phyloP scores from a whole-genome alignment of 768 basidiomycete species.

The Lentinula raphanica region DNA sequence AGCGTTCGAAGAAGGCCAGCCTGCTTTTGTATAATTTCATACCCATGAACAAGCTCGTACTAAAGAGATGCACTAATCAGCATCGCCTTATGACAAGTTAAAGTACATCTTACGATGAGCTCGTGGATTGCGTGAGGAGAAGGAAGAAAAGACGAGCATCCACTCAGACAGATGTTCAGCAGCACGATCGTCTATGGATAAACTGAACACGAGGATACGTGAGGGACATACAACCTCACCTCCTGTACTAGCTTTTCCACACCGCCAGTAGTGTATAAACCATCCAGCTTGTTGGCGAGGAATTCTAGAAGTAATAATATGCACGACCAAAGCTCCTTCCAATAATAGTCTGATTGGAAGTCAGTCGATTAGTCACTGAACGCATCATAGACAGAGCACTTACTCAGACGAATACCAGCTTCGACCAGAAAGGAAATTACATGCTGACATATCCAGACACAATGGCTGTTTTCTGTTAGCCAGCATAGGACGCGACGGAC shows the following conservation, averaged over 20 bases:
- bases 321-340: constrained; percentile 61
- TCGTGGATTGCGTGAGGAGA: constrained; percentile 52
- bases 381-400: constrained; percentile 12
- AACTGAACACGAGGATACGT: not conserved
- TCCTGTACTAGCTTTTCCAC: constrained; percentile 50
- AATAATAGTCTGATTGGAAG: constrained; percentile 49
- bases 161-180: constrained; percentile 47
- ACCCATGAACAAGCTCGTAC: constrained; percentile 65
- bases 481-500: not conserved
- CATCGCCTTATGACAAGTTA: not conserved
- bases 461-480: constrained; percentile 34
- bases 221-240: constrained; percentile 28
- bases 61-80: constrained; percentile 17
- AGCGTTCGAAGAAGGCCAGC: constrained; percentile 36
- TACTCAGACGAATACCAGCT: constrained; percentile 50
- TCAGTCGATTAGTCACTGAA: not conserved
- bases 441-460: constrained; percentile 49
- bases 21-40: constrained; percentile 44
- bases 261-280: constrained; percentile 45
- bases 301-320: constrained; percentile 52
- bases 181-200: constrained; percentile 41
- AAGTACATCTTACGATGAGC: constrained; percentile 47
- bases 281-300: constrained; percentile 48
- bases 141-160: constrained; percentile 50
- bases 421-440: constrained; percentile 54